These are phyloP conservation scores for Gracilaria gracilis DNA, from an alignment of 23 red algal species.

Conservation along the genomic window DNA sequence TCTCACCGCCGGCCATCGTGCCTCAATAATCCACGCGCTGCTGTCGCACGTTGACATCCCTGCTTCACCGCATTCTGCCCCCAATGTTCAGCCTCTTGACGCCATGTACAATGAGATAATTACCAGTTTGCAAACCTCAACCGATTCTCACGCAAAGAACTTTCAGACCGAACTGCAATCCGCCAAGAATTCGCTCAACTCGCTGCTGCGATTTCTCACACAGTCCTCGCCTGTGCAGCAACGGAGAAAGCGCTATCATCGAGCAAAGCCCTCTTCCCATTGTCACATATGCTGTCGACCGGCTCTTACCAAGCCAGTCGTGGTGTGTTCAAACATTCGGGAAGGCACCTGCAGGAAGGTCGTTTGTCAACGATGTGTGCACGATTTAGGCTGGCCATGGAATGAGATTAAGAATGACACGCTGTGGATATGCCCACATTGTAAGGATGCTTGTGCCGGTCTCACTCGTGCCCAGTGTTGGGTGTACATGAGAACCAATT, in stretches of 20 bases:
- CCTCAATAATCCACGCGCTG: slow-evolving; percentile 4
- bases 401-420: slow-evolving; percentile 19
- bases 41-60: not conserved
- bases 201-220: not conserved
- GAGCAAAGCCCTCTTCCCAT: slow-evolving; percentile 44
- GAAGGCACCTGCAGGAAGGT: slow-evolving; percentile 71
- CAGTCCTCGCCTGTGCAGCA: slow-evolving; percentile 4
- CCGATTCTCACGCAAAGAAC: slow-evolving; percentile 3
- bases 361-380: slow-evolving; percentile 66
- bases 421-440: slow-evolving; percentile 64
- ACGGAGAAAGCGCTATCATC: slow-evolving; percentile 38
- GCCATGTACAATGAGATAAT: slow-evolving; percentile 29
- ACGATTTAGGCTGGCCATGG: slow-evolving; percentile 44
- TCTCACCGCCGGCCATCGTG: slow-evolving; percentile 6
- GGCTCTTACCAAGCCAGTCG: slow-evolving; percentile 15
- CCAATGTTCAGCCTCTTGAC: not conserved
- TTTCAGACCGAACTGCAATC: not conserved
- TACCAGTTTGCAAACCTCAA: slow-evolving; percentile 12
- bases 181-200: slow-evolving; percentile 5
- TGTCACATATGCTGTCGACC: slow-evolving; percentile 69
- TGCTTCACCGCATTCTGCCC: not conserved
- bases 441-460: slow-evolving; percentile 36
- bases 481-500: slow-evolving; percentile 65
- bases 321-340: slow-evolving; percentile 68
- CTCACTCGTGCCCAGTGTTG: slow-evolving; percentile 55